Base-by-base conservation (phyloP, 306 rosid genomes). In the Castanea sativa region DNA sequence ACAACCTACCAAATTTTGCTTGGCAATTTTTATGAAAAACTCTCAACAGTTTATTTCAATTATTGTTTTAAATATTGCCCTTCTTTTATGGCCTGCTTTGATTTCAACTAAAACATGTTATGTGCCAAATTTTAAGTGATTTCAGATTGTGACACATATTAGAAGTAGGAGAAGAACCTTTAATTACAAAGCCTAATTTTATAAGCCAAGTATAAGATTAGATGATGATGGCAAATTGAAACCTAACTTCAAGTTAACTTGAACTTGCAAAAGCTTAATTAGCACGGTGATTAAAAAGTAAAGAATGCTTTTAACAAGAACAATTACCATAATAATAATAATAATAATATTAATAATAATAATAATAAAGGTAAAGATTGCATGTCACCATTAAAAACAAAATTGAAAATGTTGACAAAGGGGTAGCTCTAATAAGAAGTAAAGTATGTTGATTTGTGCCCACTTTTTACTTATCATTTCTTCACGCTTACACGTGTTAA, bases 401-500 rank as follows among this genome's bases (percentile, higher is more conserved):
- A 38, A 57, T 20, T 0, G 15, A 23, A 56, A 78, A 55, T 82
- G 30, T 85, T 49, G 27, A 82, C 32, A 15, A 55, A 60, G 78
- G 67, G 35, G 74, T 72, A 38, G 49, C 65, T 76, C 79, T 9
- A 11, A 76, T 4, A 55, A 76, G 49, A 72, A 49, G 53, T 49
- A 49, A 76, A 60, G 63, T 35, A 18, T 41, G 64, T 35, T 73
- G 64, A 59, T 65, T 55, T 59, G 69, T 12, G 45, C 23, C 30
- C 75, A 53, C 58, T 60, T 56, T 72, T 73, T 55, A 29, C 73
- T 71, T 10, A 38, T 82, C 78, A 41, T 55, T 35, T 60, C 71
- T 20, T 21, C 49, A 29, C 79, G 70, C 60, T 58, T 76, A 78
- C 84, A 79, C 83, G 84, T 82, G 77, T 73, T 79, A n/a, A 11